Conservation (phyloP, 1,139 yeast species). For the Yamadazyma buinensis region DNA sequence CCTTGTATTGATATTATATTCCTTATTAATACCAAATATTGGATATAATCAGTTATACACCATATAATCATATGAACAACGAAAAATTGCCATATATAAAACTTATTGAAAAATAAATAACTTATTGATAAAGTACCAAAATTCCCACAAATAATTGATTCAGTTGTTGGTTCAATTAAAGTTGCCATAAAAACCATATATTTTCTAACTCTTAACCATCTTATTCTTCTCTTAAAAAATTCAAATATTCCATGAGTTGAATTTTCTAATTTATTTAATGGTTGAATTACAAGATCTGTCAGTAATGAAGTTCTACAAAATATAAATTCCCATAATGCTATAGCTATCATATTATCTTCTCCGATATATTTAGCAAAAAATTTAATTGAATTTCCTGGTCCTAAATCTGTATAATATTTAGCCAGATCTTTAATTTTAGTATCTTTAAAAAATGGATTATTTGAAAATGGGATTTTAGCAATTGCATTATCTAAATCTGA, state of each 20-base stretch:
- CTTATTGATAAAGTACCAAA: constrained; percentile 64
- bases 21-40: constrained; percentile 45
- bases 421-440: constrained; percentile 31
- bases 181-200: constrained; percentile 89
- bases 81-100: constrained; percentile 37
- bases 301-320: constrained; percentile 73
- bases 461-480: constrained; percentile 23
- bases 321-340: constrained; percentile 73
- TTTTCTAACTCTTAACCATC: constrained; percentile 89
- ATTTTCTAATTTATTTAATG: constrained; percentile 45
- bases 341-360: constrained; percentile 91
- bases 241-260: constrained; percentile 44
- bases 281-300: constrained; percentile 77
- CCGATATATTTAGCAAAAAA: constrained; percentile 82
- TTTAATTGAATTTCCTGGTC: constrained; percentile 54
- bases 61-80: constrained; percentile 57
- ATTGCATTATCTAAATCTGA: constrained; percentile 69
- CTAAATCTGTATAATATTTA: constrained; percentile 21
- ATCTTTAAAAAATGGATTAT: constrained; percentile 29
- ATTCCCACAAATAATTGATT: constrained; percentile 62
- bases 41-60: constrained; percentile 61
- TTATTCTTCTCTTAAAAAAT: constrained; percentile 62
- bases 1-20: constrained; percentile 18
- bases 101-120: constrained; percentile 35
- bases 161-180: constrained; percentile 82